phyloP scores from a whole-genome alignment of 805 yeast species.

The Teunomyces aglyptinius region DNA sequence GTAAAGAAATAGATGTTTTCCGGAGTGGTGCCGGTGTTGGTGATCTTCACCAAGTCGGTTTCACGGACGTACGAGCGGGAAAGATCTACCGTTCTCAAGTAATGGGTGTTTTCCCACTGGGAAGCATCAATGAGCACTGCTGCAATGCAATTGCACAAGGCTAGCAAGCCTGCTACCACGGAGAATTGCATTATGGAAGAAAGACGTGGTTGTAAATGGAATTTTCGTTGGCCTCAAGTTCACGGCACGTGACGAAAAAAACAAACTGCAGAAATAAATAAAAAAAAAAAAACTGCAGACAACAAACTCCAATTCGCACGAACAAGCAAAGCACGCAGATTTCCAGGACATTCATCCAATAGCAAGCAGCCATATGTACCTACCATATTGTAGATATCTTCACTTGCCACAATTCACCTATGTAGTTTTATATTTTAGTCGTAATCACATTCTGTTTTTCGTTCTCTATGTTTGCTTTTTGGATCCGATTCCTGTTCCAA shows the following conservation, averaged over 20 bases:
- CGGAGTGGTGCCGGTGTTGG: conserved; percentile 58
- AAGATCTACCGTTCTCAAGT: conserved; percentile 61
- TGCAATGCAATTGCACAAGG: conserved; percentile 4
- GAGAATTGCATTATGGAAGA: conserved; percentile 4
- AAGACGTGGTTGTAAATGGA: background rate
- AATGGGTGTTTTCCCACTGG: conserved; percentile 58
- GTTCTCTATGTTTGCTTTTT: background rate
- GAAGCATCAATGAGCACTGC: background rate
- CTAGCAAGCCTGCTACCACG: conserved; percentile 4
- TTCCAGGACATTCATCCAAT: background rate
- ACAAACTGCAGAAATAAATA: background rate
- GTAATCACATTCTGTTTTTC: background rate
- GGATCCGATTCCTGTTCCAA: too few relatives aligned
- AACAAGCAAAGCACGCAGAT: background rate
- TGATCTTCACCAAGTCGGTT: conserved; percentile 50
- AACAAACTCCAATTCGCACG: too few relatives aligned
- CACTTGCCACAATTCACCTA: background rate
- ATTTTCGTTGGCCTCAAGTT: conserved; percentile 2
- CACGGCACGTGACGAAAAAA: background rate
- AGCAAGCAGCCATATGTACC: background rate
- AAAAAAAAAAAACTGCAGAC: background rate
- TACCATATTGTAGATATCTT: too few relatives aligned
- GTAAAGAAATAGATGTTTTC: conserved; percentile 56
- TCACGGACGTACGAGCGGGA: conserved; percentile 65
- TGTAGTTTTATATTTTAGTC: too few relatives aligned